Evolutionary conservation across 1,139 yeast genomes (phyloP).

Genomic region (Candida sanyaensis): DNA sequence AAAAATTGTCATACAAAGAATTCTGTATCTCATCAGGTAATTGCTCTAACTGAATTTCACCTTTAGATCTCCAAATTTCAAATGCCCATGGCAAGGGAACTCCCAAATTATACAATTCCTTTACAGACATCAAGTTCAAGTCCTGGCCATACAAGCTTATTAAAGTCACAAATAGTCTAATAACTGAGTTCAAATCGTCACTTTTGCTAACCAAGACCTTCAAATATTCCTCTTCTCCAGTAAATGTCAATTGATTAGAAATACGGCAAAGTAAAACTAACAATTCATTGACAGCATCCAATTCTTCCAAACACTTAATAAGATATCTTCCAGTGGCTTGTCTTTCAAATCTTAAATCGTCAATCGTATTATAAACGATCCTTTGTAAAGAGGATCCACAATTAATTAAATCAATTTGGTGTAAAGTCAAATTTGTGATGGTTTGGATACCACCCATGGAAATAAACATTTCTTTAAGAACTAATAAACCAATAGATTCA

Average conservation of each 20-base stretch:
- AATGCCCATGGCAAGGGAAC: constrained; percentile 72
- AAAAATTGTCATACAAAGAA: constrained; percentile 59
- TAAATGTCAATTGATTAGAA: constrained; percentile 42
- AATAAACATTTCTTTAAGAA: constrained; percentile 67
- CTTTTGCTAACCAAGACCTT: constrained; percentile 71
- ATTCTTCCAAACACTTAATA: constrained; percentile 45
- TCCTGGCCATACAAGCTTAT: constrained; percentile 49
- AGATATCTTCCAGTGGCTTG: constrained; percentile 54
- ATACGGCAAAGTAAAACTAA: constrained; percentile 63
- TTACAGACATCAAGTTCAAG: constrained; percentile 48
- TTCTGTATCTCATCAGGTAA: constrained; percentile 21
- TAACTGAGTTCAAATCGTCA: constrained; percentile 69
- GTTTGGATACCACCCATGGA: constrained; percentile 85
- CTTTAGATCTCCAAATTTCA: constrained; percentile 68
- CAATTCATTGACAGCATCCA: constrained; percentile 59
- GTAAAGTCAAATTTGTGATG: constrained; percentile 60
- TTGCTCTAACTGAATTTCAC: constrained; percentile 12
- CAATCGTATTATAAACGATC: constrained; percentile 61
- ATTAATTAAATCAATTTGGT: constrained; percentile 68
- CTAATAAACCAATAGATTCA: constrained; percentile 64
- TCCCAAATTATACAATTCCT: constrained; percentile 45
- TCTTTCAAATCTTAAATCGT: constrained; percentile 55
- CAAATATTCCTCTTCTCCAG: constrained; percentile 52
- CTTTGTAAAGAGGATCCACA: constrained; percentile 62
- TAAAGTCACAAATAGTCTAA: constrained; percentile 65